These are phyloP conservation scores for Glutinoglossum americanum DNA, from an alignment of 495 filamentous ascomycete species.

Conservation along the genomic window DNA sequence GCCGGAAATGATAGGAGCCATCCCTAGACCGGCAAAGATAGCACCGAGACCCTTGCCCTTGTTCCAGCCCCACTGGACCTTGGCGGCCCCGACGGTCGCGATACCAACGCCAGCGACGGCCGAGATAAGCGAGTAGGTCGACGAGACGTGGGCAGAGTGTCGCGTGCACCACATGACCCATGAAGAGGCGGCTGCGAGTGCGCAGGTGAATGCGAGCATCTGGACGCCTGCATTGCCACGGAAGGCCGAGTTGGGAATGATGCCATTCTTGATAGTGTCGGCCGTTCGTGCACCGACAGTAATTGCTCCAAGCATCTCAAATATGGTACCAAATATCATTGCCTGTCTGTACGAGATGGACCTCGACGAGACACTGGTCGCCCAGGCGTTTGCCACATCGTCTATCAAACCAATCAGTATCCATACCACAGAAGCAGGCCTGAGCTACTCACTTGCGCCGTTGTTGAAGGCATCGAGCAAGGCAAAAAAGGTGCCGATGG, in stretches of 20 bases:
- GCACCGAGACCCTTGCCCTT: slow-evolving; percentile 33
- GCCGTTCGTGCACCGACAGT: slow-evolving; percentile 39
- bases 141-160: slow-evolving; percentile 38
- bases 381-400: slow-evolving; percentile 20
- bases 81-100: slow-evolving; percentile 30
- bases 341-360: slow-evolving; percentile 45
- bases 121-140: slow-evolving; percentile 41
- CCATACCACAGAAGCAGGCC: not conserved
- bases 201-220: slow-evolving; percentile 38
- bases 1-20: slow-evolving; percentile 36
- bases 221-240: slow-evolving; percentile 30
- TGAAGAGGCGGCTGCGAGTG: slow-evolving; percentile 29
- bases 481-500: slow-evolving; percentile 11
- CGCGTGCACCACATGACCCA: slow-evolving; percentile 43
- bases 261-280: slow-evolving; percentile 37
- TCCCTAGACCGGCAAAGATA: slow-evolving; percentile 37
- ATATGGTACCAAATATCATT: slow-evolving; percentile 41
- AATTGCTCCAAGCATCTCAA: slow-evolving; percentile 45
- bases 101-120: slow-evolving; percentile 40
- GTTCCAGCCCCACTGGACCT: slow-evolving; percentile 44
- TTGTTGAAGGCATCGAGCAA: slow-evolving; percentile 12
- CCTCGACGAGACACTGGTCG: slow-evolving; percentile 45
- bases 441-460: slow-evolving; percentile 4
- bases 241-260: slow-evolving; percentile 30
- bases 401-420: not conserved